Evolutionary conservation across 2,329 filamentous ascomycete species (phyloP).

Genomic region (Botrytis porri): DNA sequence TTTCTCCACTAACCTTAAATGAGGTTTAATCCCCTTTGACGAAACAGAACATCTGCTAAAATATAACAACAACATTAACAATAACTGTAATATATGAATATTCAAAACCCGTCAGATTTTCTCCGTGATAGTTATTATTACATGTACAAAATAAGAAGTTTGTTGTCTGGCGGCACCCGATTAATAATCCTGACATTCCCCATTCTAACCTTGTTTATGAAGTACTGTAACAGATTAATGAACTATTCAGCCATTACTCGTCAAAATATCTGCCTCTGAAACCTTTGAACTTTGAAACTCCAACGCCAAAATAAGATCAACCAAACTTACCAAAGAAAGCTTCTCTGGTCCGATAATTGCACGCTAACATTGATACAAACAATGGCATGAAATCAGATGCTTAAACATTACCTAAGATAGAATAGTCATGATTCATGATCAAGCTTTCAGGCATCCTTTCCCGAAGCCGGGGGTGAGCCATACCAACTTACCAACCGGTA

Average conservation of each 20-base stretch:
- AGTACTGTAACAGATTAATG: conserved; percentile 2
- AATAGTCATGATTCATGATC: neutral
- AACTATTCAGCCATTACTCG: neutral
- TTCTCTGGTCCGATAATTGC: neutral
- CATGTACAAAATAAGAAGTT: neutral
- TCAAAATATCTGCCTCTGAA: neutral
- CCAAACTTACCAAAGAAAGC: neutral
- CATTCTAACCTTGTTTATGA: neutral
- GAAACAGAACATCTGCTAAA: neutral
- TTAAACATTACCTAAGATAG: neutral
- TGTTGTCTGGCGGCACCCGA: neutral
- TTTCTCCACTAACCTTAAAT: neutral
- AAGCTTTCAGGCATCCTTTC: neutral
- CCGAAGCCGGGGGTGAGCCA: neutral
- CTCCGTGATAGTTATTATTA: neutral
- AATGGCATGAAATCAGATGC: neutral
- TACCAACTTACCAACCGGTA: neutral
- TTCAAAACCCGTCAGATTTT: neutral
- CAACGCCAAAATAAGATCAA: neutral
- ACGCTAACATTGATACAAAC: neutral
- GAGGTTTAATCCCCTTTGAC: neutral
- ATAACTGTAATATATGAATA: neutral
- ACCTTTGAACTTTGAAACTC: neutral
- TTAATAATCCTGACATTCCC: neutral
- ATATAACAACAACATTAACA: neutral